Evolutionary conservation across 169 alveolate genomes (phyloP), one percentile per base, ranked within the genome.

Genomic region (Babesia ovis): DNA sequence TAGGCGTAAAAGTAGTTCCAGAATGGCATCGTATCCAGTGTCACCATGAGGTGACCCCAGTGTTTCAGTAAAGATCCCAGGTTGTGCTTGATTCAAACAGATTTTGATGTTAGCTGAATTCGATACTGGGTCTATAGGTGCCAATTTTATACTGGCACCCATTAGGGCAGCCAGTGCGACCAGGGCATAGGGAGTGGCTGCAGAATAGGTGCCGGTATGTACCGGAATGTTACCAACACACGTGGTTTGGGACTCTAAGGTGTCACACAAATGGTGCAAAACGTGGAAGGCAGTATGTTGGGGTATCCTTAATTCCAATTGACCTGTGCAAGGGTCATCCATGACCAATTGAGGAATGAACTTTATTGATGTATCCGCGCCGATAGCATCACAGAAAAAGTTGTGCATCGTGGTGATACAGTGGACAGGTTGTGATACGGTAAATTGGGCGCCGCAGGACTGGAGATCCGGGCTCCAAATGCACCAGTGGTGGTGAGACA

Each of bases 311-410:
- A 64, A 64, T 54, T 45, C 62, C 37, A 27, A 45, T 27, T 35
- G 1, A 4, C 5, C 32, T 9, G 29, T 9, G 14, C 16, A 35
- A 9, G 2, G 50, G 27, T 57, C 51, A n/a, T 12, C 31, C 4
- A 39, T 3, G 14, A 61, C 14, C 9, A 61, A 12, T 9, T 23
- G 42, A 14, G 74, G 48, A 4, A 32, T 1, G 37, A 46, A 64
- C 25, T 8, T 1, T 0, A 48, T 48, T n/a, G 41, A 11, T 41
- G 55, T 0, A 22, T 16, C 31, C 14, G 41, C 39, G 31, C 42
- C 71, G 16, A 56, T 61, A 11, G 74, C 59, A n/a, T 50, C 37
- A 42, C 74, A 64, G 0, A 64, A 34, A 16, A 12, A 59, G 9
- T 16, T 16, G 35, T 64, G 74, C 61, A 64, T 4, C 2, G 29